Base-by-base conservation (phyloP, 352 stramenopile genomes). In the Phytophthora idaei region DNA sequence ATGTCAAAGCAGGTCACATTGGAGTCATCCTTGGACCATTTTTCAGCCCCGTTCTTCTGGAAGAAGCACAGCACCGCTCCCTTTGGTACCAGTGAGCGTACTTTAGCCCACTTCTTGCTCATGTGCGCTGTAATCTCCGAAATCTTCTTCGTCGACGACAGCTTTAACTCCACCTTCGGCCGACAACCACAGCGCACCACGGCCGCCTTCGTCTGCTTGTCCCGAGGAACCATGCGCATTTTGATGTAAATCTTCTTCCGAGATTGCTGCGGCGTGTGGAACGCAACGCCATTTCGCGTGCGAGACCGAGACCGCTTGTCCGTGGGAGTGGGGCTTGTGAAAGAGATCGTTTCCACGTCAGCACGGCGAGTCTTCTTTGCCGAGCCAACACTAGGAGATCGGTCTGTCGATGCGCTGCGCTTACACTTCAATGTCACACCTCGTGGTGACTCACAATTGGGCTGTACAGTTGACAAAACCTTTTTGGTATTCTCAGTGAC, bases 221-320 rank as follows among this genome's bases (percentile, higher is more conserved):
- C 83, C n/a, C 71, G 76, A 11, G 86, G 86, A 41, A 92, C 82
- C 68, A 94, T 90, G 28, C 86, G 86, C 61, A 94, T 86, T 66
- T 92, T 94, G 66, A 94, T 89, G 56, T 86, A 89, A 48, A 91
- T 79, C 53, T 94, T 94, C 68, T 92, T 91, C 36, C 72, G 71
- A 2, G 72, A 74, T 49, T 80, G 80, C 31, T 79, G 77, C 4
- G 81, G 80, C 8, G 83, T 90, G 48, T 87, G 74, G 42, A 77
- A 78, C 7, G 69, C 62, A 45, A 79, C 57, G 5, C 31, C 60
- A 68, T 67, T 64, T 62, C 52, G 58, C n/a, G 54, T 61, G 21
- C 61, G 47, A 41, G 45, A 71, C 25, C 50, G 58, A 50, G 21
- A 64, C 8, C 29, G 54, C 48, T 69, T 69, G 36, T 68, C 48